Conservation (phyloP, 352 stramenopile species). For the Peronospora belbahrii region DNA sequence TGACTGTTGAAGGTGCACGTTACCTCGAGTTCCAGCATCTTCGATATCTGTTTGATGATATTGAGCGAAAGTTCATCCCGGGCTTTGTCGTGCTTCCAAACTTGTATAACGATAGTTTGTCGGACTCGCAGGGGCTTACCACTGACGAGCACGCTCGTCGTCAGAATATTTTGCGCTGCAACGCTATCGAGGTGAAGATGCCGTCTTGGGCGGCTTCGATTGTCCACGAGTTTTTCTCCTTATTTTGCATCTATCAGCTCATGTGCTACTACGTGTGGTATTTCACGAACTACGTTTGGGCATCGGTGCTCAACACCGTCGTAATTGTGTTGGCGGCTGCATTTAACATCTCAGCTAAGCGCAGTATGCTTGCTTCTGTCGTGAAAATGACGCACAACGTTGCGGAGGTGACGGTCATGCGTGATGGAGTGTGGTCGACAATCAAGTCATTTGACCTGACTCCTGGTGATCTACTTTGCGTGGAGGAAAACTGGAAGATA, state of each 20-base stretch:
- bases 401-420: conserved; percentile 63
- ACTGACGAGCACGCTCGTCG: too few relatives aligned
- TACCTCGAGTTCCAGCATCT: too few relatives aligned
- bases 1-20: too few relatives aligned
- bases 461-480: conserved; percentile 58
- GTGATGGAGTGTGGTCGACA: conserved; percentile 41
- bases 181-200: conserved; percentile 34
- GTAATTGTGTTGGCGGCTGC: conserved; percentile 25
- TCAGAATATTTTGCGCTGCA: conserved; percentile 19
- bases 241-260: conserved; percentile 48
- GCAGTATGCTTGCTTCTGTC: conserved; percentile 30
- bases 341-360: conserved; percentile 41
- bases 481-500: conserved; percentile 59
- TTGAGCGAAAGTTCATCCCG: too few relatives aligned
- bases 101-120: too few relatives aligned
- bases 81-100: too few relatives aligned
- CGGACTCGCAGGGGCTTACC: conserved; percentile 4
- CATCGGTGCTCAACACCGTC: conserved; percentile 33
- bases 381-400: conserved; percentile 40
- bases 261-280: conserved; percentile 58
- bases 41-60: too few relatives aligned
- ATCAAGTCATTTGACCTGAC: conserved; percentile 45
- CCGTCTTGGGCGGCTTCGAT: conserved; percentile 27
- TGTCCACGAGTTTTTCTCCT: conserved; percentile 27
- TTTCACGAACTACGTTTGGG: conserved; percentile 47